Evolutionary conservation across 2,329 filamentous ascomycete species (phyloP), one percentile per base, ranked within the genome.

Genomic region (Fusarium sp.): DNA sequence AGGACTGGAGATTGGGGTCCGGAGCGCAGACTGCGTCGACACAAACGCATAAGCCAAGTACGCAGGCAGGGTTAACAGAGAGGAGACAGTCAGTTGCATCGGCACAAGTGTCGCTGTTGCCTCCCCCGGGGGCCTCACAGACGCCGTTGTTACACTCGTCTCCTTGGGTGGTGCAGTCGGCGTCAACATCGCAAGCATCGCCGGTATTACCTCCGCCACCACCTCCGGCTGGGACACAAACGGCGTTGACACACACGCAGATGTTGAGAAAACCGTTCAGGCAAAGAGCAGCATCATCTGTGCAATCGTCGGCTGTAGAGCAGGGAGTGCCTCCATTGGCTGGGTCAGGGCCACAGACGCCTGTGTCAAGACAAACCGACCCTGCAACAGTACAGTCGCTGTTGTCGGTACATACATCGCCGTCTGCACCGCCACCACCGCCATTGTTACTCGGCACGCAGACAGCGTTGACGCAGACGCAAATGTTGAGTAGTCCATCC

Each of bases 1-100:
- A 66, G 1, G 25, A 11, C 1, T 56, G 30, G 3, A 57, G 49
- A 15, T 53, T 40, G 4, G 41, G 40, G 1, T 13, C 10, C 2
- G n/a, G 7, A 17, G 27, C 2, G 7, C 65, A 73, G 20, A 67
- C 33, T 3, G 48, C 48, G 20, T 55, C 19, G 2, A 50, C 20
- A 14, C 65, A 67, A 2, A 55, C n/a, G 19, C 65, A 67, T 5
- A 67, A 48, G 8, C 65, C 65, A 4, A 64, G 48, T 15, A 13
- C 33, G 14, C 65, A 67, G 4, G 64, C n/a, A 14, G 62, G 44
- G 13, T 66, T 44, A 14, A 32, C 52, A 1, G 46, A 41, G 11
- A 61, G 10, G 19, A 67, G 22, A 37, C 35, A 37, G 9, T 37
- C 35, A 4, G 9, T 33, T 7, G 13, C 30, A 15, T 33, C 30